Percentiles rank a stretch among this genome's conserved stretches.
These are phyloP conservation scores for Fibroporia radiculosa DNA, from an alignment of 768 basidiomycete genomes.

Conservation along the genomic window DNA sequence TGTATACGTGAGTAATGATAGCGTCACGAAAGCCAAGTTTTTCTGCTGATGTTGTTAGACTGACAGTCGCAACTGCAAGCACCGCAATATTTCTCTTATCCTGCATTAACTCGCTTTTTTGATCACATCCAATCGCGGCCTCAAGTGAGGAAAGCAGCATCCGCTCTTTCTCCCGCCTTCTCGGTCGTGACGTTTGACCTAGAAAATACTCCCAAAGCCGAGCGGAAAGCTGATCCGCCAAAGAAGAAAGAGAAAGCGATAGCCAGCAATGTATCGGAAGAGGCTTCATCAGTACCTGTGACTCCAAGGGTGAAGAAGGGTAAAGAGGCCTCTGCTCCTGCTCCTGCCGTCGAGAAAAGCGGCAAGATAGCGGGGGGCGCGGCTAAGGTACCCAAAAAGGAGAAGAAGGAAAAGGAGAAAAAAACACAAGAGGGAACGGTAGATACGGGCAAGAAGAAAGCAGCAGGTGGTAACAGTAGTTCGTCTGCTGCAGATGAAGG, in stretches of 20 bases:
- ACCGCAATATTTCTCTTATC: slow-evolving; percentile 68
- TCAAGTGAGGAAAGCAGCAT: slow-evolving; percentile 51
- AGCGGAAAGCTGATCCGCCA: slow-evolving; percentile 61
- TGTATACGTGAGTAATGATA: slow-evolving; percentile 54
- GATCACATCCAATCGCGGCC: slow-evolving; percentile 82
- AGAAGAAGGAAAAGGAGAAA: slow-evolving; percentile 36
- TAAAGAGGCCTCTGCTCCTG: slow-evolving; percentile 19
- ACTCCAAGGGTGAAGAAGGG: slow-evolving; percentile 27
- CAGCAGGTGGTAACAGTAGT: slow-evolving; percentile 10
- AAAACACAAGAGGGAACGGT: slow-evolving; percentile 18
- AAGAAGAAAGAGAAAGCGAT: slow-evolving; percentile 78
- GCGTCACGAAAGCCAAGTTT: too few species aligned
- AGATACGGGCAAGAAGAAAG: slow-evolving; percentile 28
- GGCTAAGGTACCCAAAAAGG: slow-evolving; percentile 35
- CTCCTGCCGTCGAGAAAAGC: slow-evolving; percentile 19
- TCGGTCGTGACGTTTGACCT: slow-evolving; percentile 61
- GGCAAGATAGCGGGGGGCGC: slow-evolving; percentile 23
- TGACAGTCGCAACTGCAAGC: slow-evolving; percentile 64
- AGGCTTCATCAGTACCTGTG: slow-evolving; percentile 19
- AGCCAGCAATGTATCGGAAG: slow-evolving; percentile 18
- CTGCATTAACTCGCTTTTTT: slow-evolving; percentile 88
- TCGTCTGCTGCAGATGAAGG: slow-evolving; percentile 43
- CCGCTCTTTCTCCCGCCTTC: slow-evolving; percentile 44
- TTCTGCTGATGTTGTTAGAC: neutral
- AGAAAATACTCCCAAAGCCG: slow-evolving; percentile 62